phyloP scores from a whole-genome alignment of 2,329 filamentous ascomycete genomes.

The Neobulgaria alba region DNA sequence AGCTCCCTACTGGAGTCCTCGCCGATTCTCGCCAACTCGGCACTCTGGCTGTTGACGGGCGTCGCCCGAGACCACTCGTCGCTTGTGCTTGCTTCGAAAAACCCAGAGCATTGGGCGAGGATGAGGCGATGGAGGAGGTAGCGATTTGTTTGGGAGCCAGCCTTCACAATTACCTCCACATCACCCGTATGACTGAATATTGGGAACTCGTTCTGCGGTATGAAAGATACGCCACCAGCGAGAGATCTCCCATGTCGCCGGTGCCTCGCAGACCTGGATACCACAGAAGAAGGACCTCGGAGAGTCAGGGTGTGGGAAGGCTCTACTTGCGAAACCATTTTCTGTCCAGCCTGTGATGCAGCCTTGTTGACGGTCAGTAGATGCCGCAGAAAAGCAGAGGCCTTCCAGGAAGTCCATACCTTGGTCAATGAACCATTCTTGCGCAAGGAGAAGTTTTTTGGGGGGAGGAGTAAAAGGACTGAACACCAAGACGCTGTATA shows the following conservation, averaged over 20 bases:
- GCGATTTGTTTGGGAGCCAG: constrained; percentile 64
- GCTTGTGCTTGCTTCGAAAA: constrained; percentile 81
- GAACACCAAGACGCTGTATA: too few relatives aligned
- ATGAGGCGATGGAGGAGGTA: constrained; percentile 86
- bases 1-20: constrained; percentile 35
- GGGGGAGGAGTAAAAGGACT: too few relatives aligned
- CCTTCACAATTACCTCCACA: constrained; percentile 76
- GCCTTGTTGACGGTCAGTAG: constrained; percentile 4
- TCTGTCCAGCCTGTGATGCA: constrained; percentile 7
- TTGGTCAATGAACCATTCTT: neutral
- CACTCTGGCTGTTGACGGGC: constrained; percentile 5
- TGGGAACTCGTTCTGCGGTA: constrained; percentile 84
- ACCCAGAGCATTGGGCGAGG: constrained; percentile 81
- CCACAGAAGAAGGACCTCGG: constrained; percentile 52
- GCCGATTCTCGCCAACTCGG: constrained; percentile 44
- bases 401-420: too few relatives aligned
- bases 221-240: constrained; percentile 59
- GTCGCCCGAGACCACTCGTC: constrained; percentile 58
- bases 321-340: constrained; percentile 51
- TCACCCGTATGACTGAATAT: constrained; percentile 85
- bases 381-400: neutral
- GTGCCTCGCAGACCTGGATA: constrained; percentile 45
- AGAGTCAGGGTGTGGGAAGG: constrained; percentile 43
- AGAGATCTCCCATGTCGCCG: constrained; percentile 78
- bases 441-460: neutral